Evolutionary conservation across 306 rosid species (phyloP), one percentile per base, ranked within the genome.

Genomic region (Lotus japonicus): DNA sequence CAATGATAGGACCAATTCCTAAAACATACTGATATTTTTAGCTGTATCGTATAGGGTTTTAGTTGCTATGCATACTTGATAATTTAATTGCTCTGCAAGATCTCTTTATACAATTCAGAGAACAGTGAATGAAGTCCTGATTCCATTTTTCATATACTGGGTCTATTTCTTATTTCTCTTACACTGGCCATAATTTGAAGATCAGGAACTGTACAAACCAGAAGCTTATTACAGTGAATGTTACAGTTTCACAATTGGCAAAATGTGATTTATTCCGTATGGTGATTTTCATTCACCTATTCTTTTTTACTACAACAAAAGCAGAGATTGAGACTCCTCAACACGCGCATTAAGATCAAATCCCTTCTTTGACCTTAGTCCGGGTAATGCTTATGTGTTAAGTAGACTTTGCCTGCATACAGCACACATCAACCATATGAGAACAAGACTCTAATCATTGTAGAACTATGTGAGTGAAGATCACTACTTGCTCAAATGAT

Each of bases 361-460:
- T 58, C 61, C 81, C 71, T n/a, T 68, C 78, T 75, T 67, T 73
- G 39, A 80, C 46, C 71, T 61, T 77, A 9, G 83, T 83, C 82
- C 80, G 77, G 5, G 83, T 76, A 73, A 84, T 57, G 76, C 75
- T 84, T 88, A 77, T 7, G 60, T 66, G 68, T 61, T 19, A 66
- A 64, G 71, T 28, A 85, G 84, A 75, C 82, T 88, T 80, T 66
- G 81, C 84, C 97, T 90, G 89, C 84, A 83, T 11, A 42, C 9
- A 18, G 31, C 45, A 3, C 71, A 64, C 31, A 65, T 16, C 71
- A 50, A 72, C 61, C 13, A 10, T 54, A 28, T 50, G 50, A 52
- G 53, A 49, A 48, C 17, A 66, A 48, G 52, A 80, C 46, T 77
- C 26, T 54, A 53, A 16, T 33, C 76, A 49, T 41, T n/a, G 42